Evolutionary conservation across 106 monocot species (phyloP), one percentile per base, ranked within the genome.

Genomic region (Xerophyta viscosa): DNA sequence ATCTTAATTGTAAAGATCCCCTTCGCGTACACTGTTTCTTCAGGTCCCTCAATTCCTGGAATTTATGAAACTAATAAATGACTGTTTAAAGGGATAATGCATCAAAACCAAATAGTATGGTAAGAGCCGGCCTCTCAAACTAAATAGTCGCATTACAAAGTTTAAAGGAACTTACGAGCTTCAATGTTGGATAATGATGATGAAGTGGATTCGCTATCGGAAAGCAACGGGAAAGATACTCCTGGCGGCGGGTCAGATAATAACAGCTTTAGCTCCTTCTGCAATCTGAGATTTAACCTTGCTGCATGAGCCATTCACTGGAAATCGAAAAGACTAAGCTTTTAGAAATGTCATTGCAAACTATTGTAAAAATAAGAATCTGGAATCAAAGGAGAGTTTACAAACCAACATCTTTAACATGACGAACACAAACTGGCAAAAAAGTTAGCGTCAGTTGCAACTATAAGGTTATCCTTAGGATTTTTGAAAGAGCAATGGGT

Each of bases 181-280:
- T 94, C 81, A 17, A 94, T 75, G 47, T 23, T 74, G 33, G 83
- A 70, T 15, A 69, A 77, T 33, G 51, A 57, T 26, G 68, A 75
- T 7, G 61, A 54, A 21, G 52, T 27, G 49, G 27, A 55, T 2
- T 64, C 66, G 17, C 50, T 48, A 0, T 69, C 77, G 27, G 72
- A 61, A 57, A 73, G 66, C 43, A 54, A 47, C 29, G 67, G 50
- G 63, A 93, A 55, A 19, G 88, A 84, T 18, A 88, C 84, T 22
- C 88, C 88, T 31, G 71, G 88, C 62, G 93, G 93, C 4, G 93
- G 83, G 27, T 94, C 84, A 21, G 79, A 66, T 31, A 73, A 29
- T 20, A 94, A 74, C 27, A 84, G 74, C 69, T 84, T 87, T 27
- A 94, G 57, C 59, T 94, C 88, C 69, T 94, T 94, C 66, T 94